Base-by-base conservation (phyloP, 495 filamentous ascomycete species). In the Tuber magnatum region DNA sequence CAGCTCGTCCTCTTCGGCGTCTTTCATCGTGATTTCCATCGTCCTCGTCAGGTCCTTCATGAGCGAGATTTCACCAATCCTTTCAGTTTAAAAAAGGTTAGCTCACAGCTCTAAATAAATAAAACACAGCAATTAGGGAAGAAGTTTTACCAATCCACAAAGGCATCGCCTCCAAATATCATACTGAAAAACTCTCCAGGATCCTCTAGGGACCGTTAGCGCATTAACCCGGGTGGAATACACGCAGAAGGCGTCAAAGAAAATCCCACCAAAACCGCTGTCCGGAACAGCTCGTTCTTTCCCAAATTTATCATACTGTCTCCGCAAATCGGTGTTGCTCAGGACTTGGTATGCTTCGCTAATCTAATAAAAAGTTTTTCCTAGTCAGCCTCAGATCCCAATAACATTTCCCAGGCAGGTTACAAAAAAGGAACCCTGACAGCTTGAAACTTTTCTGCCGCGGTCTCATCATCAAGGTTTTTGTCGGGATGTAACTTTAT, bases 331-430 rank as follows among this genome's bases (percentile, higher is more conserved):
- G 72, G 90, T 85, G 82, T 97, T 91, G 81, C 92, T 94, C 73
- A 99, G 89, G 65, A 99, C 94, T 86, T 99, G 95, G 84, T 99
- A 99, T 65, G 95, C 95, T 85, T 98, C 96, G 74, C 95, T 94
- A 80, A 98, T 97, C 87, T 91, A 69, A 32, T 72, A 35, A 69
- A n/a, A 69, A 51, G 0, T 48, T 72, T 43, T 72, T n/a, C n/a
- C 39, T 22, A 32, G 48, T 74, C 48, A 74, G 42, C 42, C 28
- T 69, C 10, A 73, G 8, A 41, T 56, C 42, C 28, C 39, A 18
- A 78, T 46, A 48, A 68, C 43, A n/a, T 40, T 71, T 77, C 44
- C 9, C 48, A 43, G 48, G 42, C n/a, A 46, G 14, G 14, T 14
- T 35, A n/a, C n/a, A 28, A 65, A 22, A 75, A 51, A n/a, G 42